A percentile compares a stretch with the other conserved stretches of the same genome.
Evolutionary conservation across 2,329 filamentous ascomycete species (phyloP).

Genomic region (Rutstroemia sydowiana): DNA sequence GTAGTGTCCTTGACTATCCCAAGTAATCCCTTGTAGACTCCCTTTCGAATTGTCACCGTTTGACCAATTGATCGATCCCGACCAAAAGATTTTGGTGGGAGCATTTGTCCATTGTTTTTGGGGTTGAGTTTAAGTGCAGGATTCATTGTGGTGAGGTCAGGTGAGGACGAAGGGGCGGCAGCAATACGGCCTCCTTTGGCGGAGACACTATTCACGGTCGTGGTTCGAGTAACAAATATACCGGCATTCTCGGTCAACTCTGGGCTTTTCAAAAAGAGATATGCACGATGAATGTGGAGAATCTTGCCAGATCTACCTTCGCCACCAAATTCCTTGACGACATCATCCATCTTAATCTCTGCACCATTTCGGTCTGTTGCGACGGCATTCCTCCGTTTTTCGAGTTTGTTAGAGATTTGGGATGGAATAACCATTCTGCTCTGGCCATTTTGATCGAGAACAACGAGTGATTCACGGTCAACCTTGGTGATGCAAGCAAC

Average conservation of each 20-base stretch:
- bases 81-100: slow-evolving; percentile 66
- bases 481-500: slow-evolving; percentile 93
- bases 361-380: slow-evolving; percentile 90
- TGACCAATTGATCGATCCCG: slow-evolving; percentile 83
- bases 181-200: slow-evolving; percentile 82
- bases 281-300: slow-evolving; percentile 89
- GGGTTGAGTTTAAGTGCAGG: slow-evolving; percentile 72
- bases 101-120: slow-evolving; percentile 44
- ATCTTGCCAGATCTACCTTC: slow-evolving; percentile 83
- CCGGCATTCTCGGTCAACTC: slow-evolving; percentile 79
- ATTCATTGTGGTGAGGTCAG: slow-evolving; percentile 87
- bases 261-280: slow-evolving; percentile 81
- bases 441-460: slow-evolving; percentile 85
- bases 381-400: slow-evolving; percentile 73
- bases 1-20: slow-evolving; percentile 96
- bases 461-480: slow-evolving; percentile 82
- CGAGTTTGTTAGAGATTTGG: slow-evolving; percentile 83
- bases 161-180: slow-evolving; percentile 45
- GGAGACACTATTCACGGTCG: slow-evolving; percentile 83
- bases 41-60: slow-evolving; percentile 81
- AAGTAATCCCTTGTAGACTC: slow-evolving; percentile 83
- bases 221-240: slow-evolving; percentile 80
- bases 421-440: slow-evolving; percentile 78
- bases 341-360: slow-evolving; percentile 86
- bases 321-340: slow-evolving; percentile 82